These are phyloP conservation scores for Diplodia scrobiculata DNA, from an alignment of 2,329 filamentous ascomycete genomes.

Conservation along the genomic window DNA sequence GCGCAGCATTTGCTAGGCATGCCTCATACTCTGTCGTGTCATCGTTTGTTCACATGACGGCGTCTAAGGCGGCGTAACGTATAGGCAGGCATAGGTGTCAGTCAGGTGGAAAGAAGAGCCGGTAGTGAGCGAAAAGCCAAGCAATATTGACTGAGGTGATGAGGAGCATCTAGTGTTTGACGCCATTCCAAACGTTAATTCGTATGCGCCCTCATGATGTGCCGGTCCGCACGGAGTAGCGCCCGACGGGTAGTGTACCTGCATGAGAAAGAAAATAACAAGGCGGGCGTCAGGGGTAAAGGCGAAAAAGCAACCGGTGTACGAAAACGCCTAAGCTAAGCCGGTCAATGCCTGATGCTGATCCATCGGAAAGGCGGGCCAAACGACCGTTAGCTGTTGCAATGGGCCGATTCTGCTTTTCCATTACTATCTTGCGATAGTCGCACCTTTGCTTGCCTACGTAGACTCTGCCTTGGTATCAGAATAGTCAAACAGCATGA, in stretches of 20 bases:
- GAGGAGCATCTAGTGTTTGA: background rate
- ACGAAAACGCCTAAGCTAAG: background rate
- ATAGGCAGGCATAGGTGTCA: background rate
- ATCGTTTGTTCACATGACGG: background rate
- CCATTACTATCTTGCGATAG: background rate
- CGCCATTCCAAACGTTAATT: background rate
- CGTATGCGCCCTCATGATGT: conserved; percentile 5
- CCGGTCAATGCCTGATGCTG: background rate
- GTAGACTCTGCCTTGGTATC: background rate
- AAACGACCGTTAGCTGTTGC: background rate
- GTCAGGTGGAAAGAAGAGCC: background rate
- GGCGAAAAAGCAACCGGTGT: background rate
- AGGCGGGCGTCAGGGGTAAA: background rate
- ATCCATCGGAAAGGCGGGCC: background rate
- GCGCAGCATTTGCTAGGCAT: background rate
- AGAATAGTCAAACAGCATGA: conserved; percentile 6
- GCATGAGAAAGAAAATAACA: background rate
- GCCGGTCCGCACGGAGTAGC: conserved; percentile 17
- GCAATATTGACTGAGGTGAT: background rate
- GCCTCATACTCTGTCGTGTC: background rate
- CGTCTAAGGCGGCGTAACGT: background rate
- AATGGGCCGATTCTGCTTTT: background rate
- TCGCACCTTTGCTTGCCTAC: background rate
- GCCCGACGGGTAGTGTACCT: conserved; percentile 4
- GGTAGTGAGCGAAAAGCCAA: background rate